Conservation (phyloP, 148 eudicot species). For the Diospyros lotus region DNA sequence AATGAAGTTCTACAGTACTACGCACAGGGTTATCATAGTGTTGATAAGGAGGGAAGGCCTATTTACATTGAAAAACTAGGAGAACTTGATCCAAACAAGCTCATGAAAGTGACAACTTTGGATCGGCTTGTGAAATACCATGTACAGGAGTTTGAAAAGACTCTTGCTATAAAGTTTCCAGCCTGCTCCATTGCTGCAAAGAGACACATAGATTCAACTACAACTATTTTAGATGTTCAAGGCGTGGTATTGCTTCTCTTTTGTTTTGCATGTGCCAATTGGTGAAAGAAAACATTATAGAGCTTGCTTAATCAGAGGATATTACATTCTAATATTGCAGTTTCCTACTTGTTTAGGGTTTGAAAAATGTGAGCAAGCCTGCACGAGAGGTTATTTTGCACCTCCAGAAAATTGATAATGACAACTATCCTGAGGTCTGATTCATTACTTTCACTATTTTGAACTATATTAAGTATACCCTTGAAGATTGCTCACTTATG, state of each 20-base stretch:
- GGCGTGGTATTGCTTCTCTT: conserved; percentile 62
- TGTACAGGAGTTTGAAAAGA: conserved; percentile 77
- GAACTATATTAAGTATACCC: neutral
- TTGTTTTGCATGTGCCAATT: conserved; percentile 4
- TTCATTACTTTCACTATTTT: neutral
- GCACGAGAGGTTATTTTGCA: conserved; percentile 69
- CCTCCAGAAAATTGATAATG: conserved; percentile 80
- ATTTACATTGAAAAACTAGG: conserved; percentile 79
- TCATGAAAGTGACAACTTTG: conserved; percentile 74
- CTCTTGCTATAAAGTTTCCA: conserved; percentile 64
- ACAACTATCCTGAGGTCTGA: conserved; percentile 86
- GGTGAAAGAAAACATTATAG: neutral
- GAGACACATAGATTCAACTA: conserved; percentile 71
- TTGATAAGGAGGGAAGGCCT: conserved; percentile 90
- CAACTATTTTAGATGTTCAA: conserved; percentile 84
- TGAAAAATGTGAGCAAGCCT: conserved; percentile 61
- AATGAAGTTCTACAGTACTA: conserved; percentile 65
- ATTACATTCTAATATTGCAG: conserved; percentile 7
- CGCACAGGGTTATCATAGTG: conserved; percentile 86
- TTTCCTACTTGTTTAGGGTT: conserved; percentile 45
- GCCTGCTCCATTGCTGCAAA: conserved; percentile 85
- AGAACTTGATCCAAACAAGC: conserved; percentile 64
- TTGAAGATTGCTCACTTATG: conserved; percentile 6
- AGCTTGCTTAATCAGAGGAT: neutral
- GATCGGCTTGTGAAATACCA: conserved; percentile 77